Evolutionary conservation across 345 rosid genomes (phyloP), one percentile per base, ranked within the genome.

Genomic region (Hibiscus tridactylites): DNA sequence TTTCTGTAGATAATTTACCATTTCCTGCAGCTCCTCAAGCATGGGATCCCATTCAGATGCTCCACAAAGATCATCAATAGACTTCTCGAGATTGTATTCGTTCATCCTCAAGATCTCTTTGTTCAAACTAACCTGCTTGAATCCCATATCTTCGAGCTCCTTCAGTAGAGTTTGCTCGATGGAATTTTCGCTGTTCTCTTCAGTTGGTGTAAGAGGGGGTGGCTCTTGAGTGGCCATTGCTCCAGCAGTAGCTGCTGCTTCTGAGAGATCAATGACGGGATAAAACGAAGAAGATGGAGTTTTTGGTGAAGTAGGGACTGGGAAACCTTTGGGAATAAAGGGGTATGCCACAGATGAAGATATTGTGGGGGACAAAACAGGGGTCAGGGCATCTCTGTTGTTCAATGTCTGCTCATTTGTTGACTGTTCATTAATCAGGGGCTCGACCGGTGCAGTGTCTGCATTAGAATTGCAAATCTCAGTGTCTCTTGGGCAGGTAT

Each of bases 71-170:
- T 83, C 91, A 70, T 91, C 96, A 71, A 91, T 82, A 4, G 91
- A 86, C 73, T 87, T 84, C 84, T 87, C 94, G 84, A 96, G 70
- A 82, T 92, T 71, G 74, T 88, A 96, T 54, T 87, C 84, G 9
- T 91, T 91, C 77, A 71, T 78, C 88, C 94, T 85, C 83, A 96
- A 72, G 19, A 92, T 75, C 85, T 90, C 94, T 86, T 88, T 92
- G 88, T 92, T 92, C 85, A 90, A 56, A 80, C 88, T 90, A n/a
- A 87, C 80, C 86, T 90, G 90, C 85, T 85, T 90, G 85, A 95
- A 95, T 57, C 99, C 99, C 99, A 95, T 95, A 61, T 86, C 90
- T 75, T 87, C 92, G 0, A 92, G 94, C 75, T 92, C 98, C 84
- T 83, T 89, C 11, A 96, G 94, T 44, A 92, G 89, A 4, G 68